These are phyloP conservation scores for Phytophthora syringae DNA, from an alignment of 352 stramenopile species.

Conservation along the genomic window DNA sequence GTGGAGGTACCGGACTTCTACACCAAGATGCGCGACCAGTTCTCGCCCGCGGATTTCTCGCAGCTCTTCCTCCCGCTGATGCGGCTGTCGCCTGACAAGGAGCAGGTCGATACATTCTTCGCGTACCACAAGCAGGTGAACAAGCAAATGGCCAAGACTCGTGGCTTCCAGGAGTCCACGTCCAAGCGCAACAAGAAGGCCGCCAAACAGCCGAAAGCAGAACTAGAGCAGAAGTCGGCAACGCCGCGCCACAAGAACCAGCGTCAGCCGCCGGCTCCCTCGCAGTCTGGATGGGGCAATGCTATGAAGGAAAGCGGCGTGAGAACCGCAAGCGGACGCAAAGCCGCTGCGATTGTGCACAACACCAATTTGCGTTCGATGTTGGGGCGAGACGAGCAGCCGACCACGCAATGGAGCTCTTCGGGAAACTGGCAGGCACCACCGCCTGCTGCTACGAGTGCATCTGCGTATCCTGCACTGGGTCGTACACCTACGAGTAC, in stretches of 20 bases:
- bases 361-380: conserved; percentile 61
- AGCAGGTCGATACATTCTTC: conserved; percentile 72
- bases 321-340: conserved; percentile 22
- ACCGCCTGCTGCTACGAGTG: conserved; percentile 23
- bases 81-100: conserved; percentile 67
- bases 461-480: conserved; percentile 25
- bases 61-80: conserved; percentile 84
- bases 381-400: conserved; percentile 43
- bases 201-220: conserved; percentile 30
- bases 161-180: conserved; percentile 50
- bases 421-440: conserved; percentile 56
- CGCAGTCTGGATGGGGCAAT: conserved; percentile 72
- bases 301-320: conserved; percentile 75
- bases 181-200: conserved; percentile 59
- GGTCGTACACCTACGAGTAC: conserved; percentile 50
- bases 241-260: conserved; percentile 18
- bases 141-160: conserved; percentile 41
- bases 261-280: conserved; percentile 43
- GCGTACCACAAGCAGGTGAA: conserved; percentile 61
- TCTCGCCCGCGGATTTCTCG: conserved; percentile 66
- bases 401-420: conserved; percentile 59
- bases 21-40: conserved; percentile 67
- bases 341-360: conserved; percentile 59
- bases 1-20: conserved; percentile 78
- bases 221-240: conserved; percentile 28